Percentiles rank a stretch among this genome's conserved stretches.
These are phyloP conservation scores for Suhomyces panamericanus DNA, from an alignment of 1,139 yeast genomes.

Conservation along the genomic window DNA sequence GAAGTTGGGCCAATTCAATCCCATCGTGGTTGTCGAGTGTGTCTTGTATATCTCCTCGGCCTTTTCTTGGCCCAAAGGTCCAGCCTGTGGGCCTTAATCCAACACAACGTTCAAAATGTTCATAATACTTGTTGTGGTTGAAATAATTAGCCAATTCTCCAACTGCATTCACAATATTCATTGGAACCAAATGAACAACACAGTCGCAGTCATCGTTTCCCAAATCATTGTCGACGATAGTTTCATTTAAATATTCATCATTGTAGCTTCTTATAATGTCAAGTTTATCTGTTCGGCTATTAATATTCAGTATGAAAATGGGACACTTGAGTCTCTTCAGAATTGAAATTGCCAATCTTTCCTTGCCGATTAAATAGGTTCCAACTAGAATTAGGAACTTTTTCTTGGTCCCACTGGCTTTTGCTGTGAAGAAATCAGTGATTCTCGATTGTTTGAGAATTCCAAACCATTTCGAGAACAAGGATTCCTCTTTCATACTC, in stretches of 20 bases:
- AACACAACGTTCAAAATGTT: conserved; percentile 54
- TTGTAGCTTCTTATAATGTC: conserved; percentile 39
- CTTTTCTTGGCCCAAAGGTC: conserved; percentile 45
- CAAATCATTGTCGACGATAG: conserved; percentile 33
- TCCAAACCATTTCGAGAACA: conserved; percentile 43
- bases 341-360: conserved; percentile 69
- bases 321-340: conserved; percentile 55
- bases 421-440: conserved; percentile 42
- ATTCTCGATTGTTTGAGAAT: conserved; percentile 39
- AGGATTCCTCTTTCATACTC: conserved; percentile 18
- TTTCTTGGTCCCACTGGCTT: conserved; percentile 27
- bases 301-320: conserved; percentile 51
- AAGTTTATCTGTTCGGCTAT: conserved; percentile 50
- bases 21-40: conserved; percentile 7
- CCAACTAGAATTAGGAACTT: conserved; percentile 73
- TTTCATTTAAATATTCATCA: conserved; percentile 33
- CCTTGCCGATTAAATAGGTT: conserved; percentile 90
- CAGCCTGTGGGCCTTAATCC: conserved; percentile 87
- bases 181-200: conserved; percentile 70
- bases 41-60: conserved; percentile 6
- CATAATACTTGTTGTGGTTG: conserved; percentile 46
- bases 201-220: conserved; percentile 46
- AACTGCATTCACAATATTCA: conserved; percentile 45
- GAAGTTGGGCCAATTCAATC: conserved; percentile 9
- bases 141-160: conserved; percentile 50